Conservation (phyloP, 352 stramenopile species). For the Thalassiosira allenii region DNA sequence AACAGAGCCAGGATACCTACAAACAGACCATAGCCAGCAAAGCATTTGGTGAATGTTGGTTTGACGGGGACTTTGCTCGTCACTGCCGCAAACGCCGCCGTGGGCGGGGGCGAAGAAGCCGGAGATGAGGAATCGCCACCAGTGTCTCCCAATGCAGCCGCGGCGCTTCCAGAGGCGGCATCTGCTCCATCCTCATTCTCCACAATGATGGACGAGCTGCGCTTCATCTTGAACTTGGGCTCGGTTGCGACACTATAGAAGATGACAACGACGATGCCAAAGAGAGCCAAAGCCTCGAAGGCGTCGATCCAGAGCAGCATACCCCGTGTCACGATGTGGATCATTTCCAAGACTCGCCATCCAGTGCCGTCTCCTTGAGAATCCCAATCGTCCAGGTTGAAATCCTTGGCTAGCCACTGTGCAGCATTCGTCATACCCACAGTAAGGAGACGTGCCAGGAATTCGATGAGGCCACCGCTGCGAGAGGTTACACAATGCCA, state of each 20-base stretch:
- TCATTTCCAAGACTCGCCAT: constrained; percentile 78
- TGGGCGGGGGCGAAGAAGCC: neutral
- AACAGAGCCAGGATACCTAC: constrained; percentile 67
- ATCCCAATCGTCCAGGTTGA: constrained; percentile 77
- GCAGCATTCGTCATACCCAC: constrained; percentile 63
- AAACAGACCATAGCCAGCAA: constrained; percentile 65
- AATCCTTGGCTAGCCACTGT: constrained; percentile 67
- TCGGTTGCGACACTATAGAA: constrained; percentile 63
- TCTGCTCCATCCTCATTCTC: constrained; percentile 16
- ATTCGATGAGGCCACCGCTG: constrained; percentile 70
- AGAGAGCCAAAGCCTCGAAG: constrained; percentile 75
- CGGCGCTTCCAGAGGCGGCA: too few relatives aligned
- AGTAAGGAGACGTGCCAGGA: constrained; percentile 64
- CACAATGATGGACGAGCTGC: neutral
- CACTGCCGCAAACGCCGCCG: constrained; percentile 1
- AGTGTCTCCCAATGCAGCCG: neutral
- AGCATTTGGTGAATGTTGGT: constrained; percentile 66
- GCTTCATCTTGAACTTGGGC: constrained; percentile 8
- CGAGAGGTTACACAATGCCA: neutral
- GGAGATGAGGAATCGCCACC: neutral
- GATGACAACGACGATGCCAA: constrained; percentile 68
- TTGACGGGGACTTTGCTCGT: constrained; percentile 21
- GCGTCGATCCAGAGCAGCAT: constrained; percentile 76
- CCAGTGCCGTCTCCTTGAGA: constrained; percentile 57
- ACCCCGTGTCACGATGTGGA: constrained; percentile 61